A percentile compares a stretch with the other conserved stretches of the same genome.
Conservation (phyloP, 257 asterid species). For the Scutellaria barbata region DNA sequence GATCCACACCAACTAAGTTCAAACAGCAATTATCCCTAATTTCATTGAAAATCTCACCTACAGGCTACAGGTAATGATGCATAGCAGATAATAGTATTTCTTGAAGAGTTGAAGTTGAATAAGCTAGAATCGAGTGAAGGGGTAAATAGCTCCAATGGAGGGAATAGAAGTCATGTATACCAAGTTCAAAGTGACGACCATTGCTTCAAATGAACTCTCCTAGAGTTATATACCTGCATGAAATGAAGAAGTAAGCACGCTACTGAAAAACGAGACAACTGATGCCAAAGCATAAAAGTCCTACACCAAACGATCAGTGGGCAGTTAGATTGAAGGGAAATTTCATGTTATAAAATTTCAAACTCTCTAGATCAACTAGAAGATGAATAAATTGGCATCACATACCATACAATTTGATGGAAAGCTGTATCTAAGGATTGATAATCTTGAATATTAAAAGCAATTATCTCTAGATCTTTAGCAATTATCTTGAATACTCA, state of each 20-base stretch:
- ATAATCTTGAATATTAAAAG: neutral
- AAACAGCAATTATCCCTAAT: no score
- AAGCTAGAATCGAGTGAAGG: no score
- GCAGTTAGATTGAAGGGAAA: neutral
- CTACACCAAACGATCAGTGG: neutral
- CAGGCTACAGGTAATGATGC: no score
- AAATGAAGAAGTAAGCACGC: conserved; percentile 26
- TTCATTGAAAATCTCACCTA: no score
- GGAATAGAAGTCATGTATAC: neutral
- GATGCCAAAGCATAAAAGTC: neutral
- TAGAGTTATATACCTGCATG: conserved; percentile 25
- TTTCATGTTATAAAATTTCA: neutral
- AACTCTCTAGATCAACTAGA: neutral
- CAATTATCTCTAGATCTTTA: neutral
- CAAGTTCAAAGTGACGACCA: neutral
- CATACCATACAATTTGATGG: neutral
- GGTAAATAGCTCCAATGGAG: neutral
- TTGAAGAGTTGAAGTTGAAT: no score
- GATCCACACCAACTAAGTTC: neutral
- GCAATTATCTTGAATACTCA: conserved; percentile 1
- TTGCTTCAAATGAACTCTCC: neutral
- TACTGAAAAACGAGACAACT: neutral
- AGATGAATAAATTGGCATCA: neutral
- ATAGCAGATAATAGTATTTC: no score
- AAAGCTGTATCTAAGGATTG: neutral